Conservation (phyloP, 2,329 filamentous ascomycete genomes). For the Stachybotrys chlorohalonatus region DNA sequence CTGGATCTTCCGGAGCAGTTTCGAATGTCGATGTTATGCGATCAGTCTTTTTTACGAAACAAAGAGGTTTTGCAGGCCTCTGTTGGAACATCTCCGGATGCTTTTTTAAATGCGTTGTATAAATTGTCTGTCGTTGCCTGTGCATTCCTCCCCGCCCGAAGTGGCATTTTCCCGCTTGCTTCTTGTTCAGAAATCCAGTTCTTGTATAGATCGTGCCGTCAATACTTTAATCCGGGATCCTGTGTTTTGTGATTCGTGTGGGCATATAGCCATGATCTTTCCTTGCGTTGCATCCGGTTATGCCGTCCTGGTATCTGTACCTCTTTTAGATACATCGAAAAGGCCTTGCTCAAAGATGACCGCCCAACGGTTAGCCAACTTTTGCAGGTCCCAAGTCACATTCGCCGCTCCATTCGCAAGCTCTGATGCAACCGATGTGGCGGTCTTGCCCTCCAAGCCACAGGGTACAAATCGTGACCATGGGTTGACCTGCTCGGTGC, state of each 20-base stretch:
- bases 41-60: background rate
- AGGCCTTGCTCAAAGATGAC: slow-evolving; percentile 23
- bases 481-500: slow-evolving; percentile 32
- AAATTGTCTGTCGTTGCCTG: too few relatives aligned
- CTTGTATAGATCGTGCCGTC: too few relatives aligned
- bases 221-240: too few relatives aligned
- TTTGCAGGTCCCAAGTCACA: slow-evolving; percentile 15
- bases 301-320: slow-evolving; percentile 5
- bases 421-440: slow-evolving; percentile 63
- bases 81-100: too few relatives aligned
- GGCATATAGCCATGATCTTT: too few relatives aligned
- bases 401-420: slow-evolving; percentile 11
- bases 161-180: too few relatives aligned
- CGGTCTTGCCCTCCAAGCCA: slow-evolving; percentile 69
- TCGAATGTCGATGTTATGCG: too few relatives aligned
- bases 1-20: too few relatives aligned
- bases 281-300: background rate
- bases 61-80: too few relatives aligned
- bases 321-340: slow-evolving; percentile 14
- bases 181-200: too few relatives aligned
- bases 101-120: background rate
- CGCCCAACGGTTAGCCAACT: slow-evolving; percentile 22
- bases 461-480: slow-evolving; percentile 78
- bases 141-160: too few relatives aligned
- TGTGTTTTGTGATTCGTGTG: too few relatives aligned